phyloP scores from a whole-genome alignment of 768 basidiomycete genomes.

The Lactarius sp. region DNA sequence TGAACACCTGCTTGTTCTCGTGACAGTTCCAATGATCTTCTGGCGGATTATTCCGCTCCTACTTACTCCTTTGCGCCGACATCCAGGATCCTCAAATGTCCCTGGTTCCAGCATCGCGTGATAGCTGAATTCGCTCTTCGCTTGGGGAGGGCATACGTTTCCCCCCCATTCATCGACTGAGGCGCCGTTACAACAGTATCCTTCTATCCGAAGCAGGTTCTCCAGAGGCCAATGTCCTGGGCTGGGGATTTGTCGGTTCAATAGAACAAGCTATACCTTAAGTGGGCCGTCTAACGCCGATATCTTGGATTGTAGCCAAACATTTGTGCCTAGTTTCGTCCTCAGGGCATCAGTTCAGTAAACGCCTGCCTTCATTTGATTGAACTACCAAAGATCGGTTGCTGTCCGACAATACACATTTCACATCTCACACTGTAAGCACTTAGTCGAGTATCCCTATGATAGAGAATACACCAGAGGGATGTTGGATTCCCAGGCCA shows the following conservation, averaged over 20 bases:
- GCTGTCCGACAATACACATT: constrained; percentile 2
- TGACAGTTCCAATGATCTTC: constrained; percentile 11
- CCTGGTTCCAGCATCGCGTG: constrained; percentile 3
- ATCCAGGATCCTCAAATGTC: constrained; percentile 1
- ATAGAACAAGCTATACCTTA: constrained; percentile 17
- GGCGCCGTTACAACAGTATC: background rate
- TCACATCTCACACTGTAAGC: constrained; percentile 5
- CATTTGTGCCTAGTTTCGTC: constrained; percentile 11
- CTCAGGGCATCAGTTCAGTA: background rate
- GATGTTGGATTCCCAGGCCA: constrained; percentile 2
- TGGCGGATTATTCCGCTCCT: constrained; percentile 9
- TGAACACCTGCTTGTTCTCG: constrained; percentile 4
- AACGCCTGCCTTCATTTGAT: constrained; percentile 4
- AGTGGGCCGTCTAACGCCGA: constrained; percentile 12
- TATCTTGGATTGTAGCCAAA: constrained; percentile 7
- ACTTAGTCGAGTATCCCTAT: constrained; percentile 4
- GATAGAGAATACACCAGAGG: background rate
- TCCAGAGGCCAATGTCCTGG: constrained; percentile 17
- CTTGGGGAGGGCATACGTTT: background rate
- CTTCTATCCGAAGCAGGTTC: constrained; percentile 7
- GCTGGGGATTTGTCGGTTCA: background rate
- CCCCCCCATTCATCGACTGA: constrained; percentile 3
- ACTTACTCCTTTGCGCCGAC: background rate
- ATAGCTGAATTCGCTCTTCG: constrained; percentile 3
- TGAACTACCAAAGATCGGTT: background rate